Evolutionary conservation across 2,329 filamentous ascomycete genomes (phyloP).

Genomic region (Bipolaris sorokiniana): DNA sequence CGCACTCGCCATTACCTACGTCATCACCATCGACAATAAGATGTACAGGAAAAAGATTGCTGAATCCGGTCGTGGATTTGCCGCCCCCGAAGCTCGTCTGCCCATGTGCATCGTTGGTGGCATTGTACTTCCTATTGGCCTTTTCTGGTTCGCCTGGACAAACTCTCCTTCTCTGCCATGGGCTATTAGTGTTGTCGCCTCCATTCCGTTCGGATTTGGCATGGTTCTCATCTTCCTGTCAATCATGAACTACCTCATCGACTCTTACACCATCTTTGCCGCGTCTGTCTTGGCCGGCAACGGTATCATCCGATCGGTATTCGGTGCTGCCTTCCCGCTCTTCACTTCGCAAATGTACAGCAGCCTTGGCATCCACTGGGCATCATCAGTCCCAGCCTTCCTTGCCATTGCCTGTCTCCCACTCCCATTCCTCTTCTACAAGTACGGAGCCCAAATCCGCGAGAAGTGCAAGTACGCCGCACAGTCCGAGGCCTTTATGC

Average conservation of each 20-base stretch:
- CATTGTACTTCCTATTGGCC: slow-evolving; percentile 62
- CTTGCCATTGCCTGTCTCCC: slow-evolving; percentile 73
- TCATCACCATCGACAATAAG: slow-evolving; percentile 46
- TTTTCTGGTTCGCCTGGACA: slow-evolving; percentile 54
- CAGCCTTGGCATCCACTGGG: slow-evolving; percentile 71
- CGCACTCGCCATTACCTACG: slow-evolving; percentile 62
- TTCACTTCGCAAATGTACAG: slow-evolving; percentile 71
- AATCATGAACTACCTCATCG: slow-evolving; percentile 53
- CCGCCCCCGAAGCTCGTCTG: slow-evolving; percentile 71
- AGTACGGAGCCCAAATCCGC: slow-evolving; percentile 69
- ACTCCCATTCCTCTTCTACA: slow-evolving; percentile 78
- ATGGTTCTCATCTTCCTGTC: slow-evolving; percentile 71
- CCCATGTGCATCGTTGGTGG: slow-evolving; percentile 67
- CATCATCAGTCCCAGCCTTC: slow-evolving; percentile 74
- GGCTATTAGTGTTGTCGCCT: slow-evolving; percentile 60
- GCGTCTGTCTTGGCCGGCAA: slow-evolving; percentile 78
- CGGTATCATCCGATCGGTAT: slow-evolving; percentile 78
- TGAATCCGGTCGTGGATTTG: slow-evolving; percentile 58
- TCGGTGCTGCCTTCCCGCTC: slow-evolving; percentile 79
- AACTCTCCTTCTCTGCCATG: slow-evolving; percentile 61
- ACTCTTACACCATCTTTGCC: slow-evolving; percentile 72
- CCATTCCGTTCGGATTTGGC: slow-evolving; percentile 62
- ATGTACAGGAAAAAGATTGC: slow-evolving; percentile 50
- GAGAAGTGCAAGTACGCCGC: slow-evolving; percentile 72
- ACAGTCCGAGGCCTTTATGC: slow-evolving; percentile 68